Conservation (phyloP, 164 flowering plant species). For the Tetracentron sinense region DNA sequence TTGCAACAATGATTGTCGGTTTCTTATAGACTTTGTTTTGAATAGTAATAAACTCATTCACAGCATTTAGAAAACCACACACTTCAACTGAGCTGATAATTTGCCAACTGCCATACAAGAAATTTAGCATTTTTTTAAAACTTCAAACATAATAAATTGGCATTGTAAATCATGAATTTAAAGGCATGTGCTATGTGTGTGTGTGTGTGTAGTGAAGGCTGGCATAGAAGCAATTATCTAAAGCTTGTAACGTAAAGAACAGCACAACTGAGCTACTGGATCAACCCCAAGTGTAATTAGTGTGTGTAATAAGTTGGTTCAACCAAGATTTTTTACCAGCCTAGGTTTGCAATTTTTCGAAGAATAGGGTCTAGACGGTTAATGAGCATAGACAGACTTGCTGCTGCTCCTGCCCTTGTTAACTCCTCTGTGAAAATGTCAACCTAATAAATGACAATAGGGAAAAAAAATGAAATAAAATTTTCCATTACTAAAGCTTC, state of each 20-base stretch:
- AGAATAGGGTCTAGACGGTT: conserved; percentile 95
- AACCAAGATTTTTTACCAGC: conserved; percentile 22
- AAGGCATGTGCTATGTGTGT: no score
- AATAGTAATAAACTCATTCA: conserved; percentile 83
- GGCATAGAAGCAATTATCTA: neutral
- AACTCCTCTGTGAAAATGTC: conserved; percentile 93
- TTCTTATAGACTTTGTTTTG: conserved; percentile 69
- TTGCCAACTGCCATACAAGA: conserved; percentile 99
- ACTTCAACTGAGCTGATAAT: conserved; percentile 94
- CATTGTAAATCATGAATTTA: no score
- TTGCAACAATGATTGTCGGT: conserved; percentile 88
- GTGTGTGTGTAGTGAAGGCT: no score
- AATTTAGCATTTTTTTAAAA: no score
- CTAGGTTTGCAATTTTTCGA: conserved; percentile 78
- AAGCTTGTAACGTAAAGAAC: neutral
- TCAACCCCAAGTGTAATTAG: neutral
- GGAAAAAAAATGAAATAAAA: neutral
- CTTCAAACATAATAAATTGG: conserved; percentile 12
- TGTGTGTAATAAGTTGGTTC: neutral
- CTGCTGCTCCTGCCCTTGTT: conserved; percentile 97
- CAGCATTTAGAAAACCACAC: conserved; percentile 73
- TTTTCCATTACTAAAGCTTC: neutral
- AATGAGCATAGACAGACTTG: conserved; percentile 81
- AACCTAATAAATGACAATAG: conserved; percentile 18
- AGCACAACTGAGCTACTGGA: neutral